Evolutionary conservation across 1,284 basidiomycete genomes (phyloP), one percentile per base, ranked within the genome.

Genomic region (Apiotrichum mycotoxinovorans): DNA sequence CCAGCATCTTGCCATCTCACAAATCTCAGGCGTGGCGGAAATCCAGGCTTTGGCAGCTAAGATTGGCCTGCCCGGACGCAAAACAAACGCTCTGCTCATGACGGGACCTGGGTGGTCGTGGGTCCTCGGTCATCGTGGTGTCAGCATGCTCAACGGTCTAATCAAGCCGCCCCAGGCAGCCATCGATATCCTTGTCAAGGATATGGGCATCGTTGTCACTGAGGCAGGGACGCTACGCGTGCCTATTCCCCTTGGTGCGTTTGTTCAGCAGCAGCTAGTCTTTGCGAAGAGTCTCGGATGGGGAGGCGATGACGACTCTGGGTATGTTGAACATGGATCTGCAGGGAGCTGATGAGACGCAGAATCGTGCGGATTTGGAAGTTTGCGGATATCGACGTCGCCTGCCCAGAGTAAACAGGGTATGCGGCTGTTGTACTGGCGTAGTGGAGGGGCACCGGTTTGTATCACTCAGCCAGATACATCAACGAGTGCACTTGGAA

Each of bases 11-110:
- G 63, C 54, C 4, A 61, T 58, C 33, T 34, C 34, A 7, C 44
- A 67, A 46, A 65, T 71, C 48, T 61, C 64, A 5, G 57, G 54
- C 3, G 56, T 59, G 12, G 63, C 65, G 23, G 71, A 73, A 56
- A 59, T 60, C 0, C 56, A 69, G 18, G 66, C 68, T 1, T 58
- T 72, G 17, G 61, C 66, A 1, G 56, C 54, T 17, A 58, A 56
- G 23, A 57, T 68, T 27, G 66, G 61, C 8, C 60, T 73, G 14
- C 63, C 65, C 5, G 52, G 52, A 7, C 56, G 45, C 23, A 25
- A 8, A 3, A 52, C 57, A 2, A 58, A 47, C 22, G 53, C 52
- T 17, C 40, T 65, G 2, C 52, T 65, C 18, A 23, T 59, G 18
- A 46, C 25, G 4, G 58, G 61, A 15, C 57, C 61, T 11, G 63